Base-by-base conservation (phyloP, 169 alveolate species). In the Plasmodium fragile region DNA sequence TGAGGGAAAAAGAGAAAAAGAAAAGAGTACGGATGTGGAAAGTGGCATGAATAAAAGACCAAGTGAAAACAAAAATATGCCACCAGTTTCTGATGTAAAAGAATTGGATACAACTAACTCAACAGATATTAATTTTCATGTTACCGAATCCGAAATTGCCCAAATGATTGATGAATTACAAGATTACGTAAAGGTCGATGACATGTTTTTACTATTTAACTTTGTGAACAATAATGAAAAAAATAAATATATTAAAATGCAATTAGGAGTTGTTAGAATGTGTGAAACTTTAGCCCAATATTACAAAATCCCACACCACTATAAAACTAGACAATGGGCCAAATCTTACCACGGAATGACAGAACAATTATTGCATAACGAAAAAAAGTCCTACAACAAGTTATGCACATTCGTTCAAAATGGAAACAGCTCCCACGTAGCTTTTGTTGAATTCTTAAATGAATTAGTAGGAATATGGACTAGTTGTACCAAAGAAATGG, bases 381-480 rank as follows among this genome's bases (percentile, higher is more conserved):
- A 81, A 81, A 65, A n/a, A 43, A 78, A 32, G 25, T 4, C 83
- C 10, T 78, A 78, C 53, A 78, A 78, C 69, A 78, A 78, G 2
- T 78, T 78, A 18, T 78, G 83, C 69, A 18, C 55, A 16, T 78
- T 78, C 83, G 72, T 78, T 30, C 83, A 78, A 78, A 78, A n/a
- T 32, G 83, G 83, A 43, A 78, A 78, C 18, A 78, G 72, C 25
- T 78, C 83, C 16, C 83, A 78, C 43, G 18, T 78, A 22, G 59
- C 83, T 1, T 78, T 78, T 78, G 41, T 78, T 78, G 83, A 78
- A 30, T 78, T 78, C 69, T 78, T 78, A 30, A 78, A 78, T 78
- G 83, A 78, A 30, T 59, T 78, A 39, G 43, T 78, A 8, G 55
- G 70, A n/a, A 36, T 78, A 41, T 78, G 83, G 83, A 41, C 39